These are phyloP conservation scores for Oryza punctata DNA, from an alignment of 176 grass and related monocot species.

Conservation along the genomic window DNA sequence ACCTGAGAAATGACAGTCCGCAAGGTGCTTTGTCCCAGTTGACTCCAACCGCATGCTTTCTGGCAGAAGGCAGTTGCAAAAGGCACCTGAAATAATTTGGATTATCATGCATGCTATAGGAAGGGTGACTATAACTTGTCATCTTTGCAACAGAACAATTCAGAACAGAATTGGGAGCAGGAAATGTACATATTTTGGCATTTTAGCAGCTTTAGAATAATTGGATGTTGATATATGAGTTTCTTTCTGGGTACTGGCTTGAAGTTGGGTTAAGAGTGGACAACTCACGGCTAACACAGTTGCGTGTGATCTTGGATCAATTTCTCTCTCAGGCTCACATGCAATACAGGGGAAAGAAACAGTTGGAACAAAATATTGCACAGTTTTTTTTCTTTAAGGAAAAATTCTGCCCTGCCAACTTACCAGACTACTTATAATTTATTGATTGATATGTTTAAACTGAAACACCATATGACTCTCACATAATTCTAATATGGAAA, in stretches of 20 bases:
- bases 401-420: neutral
- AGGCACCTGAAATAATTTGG: conserved; percentile 58
- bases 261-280: neutral
- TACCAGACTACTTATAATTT: neutral
- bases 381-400: neutral
- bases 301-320: neutral
- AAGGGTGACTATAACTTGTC: no score
- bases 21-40: conserved; percentile 70
- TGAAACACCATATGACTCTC: neutral
- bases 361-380: neutral
- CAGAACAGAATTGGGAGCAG: neutral
- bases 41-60: conserved; percentile 80
- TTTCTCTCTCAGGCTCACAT: neutral
- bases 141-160: neutral
- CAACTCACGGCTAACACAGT: conserved; percentile 1
- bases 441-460: neutral
- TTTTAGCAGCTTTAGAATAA: no score
- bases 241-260: neutral
- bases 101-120: conserved; percentile 3
- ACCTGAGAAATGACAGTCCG: conserved; percentile 79
- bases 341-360: neutral
- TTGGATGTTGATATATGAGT: neutral
- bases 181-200: neutral
- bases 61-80: conserved; percentile 97
- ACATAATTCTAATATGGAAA: neutral